Evolutionary conservation across 169 alveolate species (phyloP).

Genomic region (Blepharisma undulans): DNA sequence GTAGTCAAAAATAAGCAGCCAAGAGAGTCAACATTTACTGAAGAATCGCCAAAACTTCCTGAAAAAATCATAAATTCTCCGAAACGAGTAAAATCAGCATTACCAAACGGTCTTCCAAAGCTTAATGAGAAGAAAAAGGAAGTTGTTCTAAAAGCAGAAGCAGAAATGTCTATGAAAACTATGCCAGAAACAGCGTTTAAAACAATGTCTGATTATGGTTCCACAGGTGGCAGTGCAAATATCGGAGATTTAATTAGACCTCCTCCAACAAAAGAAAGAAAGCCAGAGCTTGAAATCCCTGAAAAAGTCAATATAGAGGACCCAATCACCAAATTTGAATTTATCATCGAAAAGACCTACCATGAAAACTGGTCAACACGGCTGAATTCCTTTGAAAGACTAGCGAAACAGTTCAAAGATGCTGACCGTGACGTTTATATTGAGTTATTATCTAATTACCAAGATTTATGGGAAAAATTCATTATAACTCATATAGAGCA

Average conservation of each 20-base stretch:
- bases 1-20: neutral
- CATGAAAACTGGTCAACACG: slow-evolving; percentile 19
- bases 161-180: neutral
- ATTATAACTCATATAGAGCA: slow-evolving; percentile 26
- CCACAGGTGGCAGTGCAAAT: slow-evolving; percentile 1
- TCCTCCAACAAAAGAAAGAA: neutral
- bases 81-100: neutral
- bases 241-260: slow-evolving; percentile 2
- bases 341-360: slow-evolving; percentile 10
- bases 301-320: neutral
- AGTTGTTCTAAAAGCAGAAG: neutral
- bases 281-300: slow-evolving; percentile 5
- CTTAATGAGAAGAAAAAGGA: neutral
- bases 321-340: neutral
- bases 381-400: neutral
- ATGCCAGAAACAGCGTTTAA: neutral
- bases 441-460: neutral
- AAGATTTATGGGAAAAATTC: neutral
- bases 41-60: neutral
- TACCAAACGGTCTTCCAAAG: neutral
- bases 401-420: neutral
- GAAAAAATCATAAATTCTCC: neutral
- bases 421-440: neutral
- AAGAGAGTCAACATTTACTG: neutral
- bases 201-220: neutral